phyloP scores from a whole-genome alignment of 208 protist species.

The Sergeia podlipaevii region DNA sequence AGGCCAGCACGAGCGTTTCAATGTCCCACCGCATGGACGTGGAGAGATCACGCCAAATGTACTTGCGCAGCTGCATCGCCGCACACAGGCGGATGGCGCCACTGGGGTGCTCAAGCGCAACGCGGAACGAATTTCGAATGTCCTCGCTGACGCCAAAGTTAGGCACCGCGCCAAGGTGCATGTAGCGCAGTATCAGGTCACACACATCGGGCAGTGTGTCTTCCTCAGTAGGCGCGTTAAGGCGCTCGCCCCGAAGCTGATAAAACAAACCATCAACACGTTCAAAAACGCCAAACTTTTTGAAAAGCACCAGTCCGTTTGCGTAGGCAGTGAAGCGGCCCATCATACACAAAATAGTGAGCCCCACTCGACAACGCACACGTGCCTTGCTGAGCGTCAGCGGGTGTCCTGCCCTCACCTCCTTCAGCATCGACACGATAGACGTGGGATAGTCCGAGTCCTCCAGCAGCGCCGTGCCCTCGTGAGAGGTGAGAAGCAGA shows the following conservation, averaged over 20 bases:
- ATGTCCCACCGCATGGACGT: constrained; percentile 89
- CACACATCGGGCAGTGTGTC: constrained; percentile 81
- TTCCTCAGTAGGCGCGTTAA: constrained; percentile 18
- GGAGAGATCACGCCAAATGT: constrained; percentile 79
- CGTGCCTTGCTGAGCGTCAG: constrained; percentile 41
- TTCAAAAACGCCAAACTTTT: constrained; percentile 59
- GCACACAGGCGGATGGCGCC: constrained; percentile 79
- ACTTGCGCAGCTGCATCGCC: constrained; percentile 62
- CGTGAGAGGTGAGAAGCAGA: constrained; percentile 65
- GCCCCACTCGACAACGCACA: constrained; percentile 53
- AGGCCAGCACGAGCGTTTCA: constrained; percentile 69
- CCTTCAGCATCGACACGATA: constrained; percentile 51
- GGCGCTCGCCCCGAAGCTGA: constrained; percentile 50
- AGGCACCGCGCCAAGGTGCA: constrained; percentile 77
- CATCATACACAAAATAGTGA: constrained; percentile 76
- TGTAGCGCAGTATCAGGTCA: constrained; percentile 62
- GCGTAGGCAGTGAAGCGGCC: constrained; percentile 67
- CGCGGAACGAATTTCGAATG: constrained; percentile 68
- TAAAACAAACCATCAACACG: constrained; percentile 69
- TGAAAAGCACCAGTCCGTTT: constrained; percentile 81
- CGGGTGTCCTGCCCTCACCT: constrained; percentile 57
- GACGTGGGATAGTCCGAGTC: constrained; percentile 38
- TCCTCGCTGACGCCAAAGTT: constrained; percentile 90
- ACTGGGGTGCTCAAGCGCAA: constrained; percentile 51
- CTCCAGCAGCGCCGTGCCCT: constrained; percentile 58